A percentile compares a stretch with the other conserved stretches of the same genome.
phyloP scores from a whole-genome alignment of 139 green algal genomes.

The Ettlia oleoabundans region DNA sequence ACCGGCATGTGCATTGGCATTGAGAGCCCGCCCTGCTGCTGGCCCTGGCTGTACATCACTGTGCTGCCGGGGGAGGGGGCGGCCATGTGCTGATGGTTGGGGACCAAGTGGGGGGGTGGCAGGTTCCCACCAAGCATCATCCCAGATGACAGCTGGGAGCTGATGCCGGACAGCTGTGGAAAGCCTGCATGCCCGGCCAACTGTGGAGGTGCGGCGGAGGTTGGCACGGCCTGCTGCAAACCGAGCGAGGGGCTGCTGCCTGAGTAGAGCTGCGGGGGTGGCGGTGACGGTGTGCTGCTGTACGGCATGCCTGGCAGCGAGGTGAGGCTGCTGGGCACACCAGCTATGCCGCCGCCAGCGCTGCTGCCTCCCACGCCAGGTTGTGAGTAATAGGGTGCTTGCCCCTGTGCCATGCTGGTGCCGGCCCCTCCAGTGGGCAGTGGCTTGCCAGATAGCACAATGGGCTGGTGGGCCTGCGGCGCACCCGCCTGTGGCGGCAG shows the following conservation, averaged over 20 bases:
- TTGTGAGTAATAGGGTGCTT: background rate
- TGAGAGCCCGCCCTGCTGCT: too few relatives aligned
- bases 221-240: background rate
- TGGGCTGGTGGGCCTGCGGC: background rate
- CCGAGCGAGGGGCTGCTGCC: background rate
- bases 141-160: background rate
- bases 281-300: background rate
- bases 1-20: too few relatives aligned
- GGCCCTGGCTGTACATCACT: background rate
- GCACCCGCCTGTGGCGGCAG: background rate
- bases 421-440: background rate
- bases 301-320: constrained; percentile 18
- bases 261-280: constrained; percentile 1
- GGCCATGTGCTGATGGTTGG: background rate
- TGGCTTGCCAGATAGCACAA: constrained; percentile 6
- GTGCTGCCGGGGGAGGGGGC: background rate
- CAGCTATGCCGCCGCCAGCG: background rate
- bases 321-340: constrained; percentile 12
- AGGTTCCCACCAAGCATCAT: background rate
- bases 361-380: background rate
- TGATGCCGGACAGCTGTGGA: background rate
- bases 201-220: too few relatives aligned
- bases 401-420: background rate
- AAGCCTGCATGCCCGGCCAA: background rate
- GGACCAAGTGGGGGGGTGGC: too few relatives aligned